Base-by-base conservation (phyloP, 306 rosid genomes). In the Acacia confusa region DNA sequence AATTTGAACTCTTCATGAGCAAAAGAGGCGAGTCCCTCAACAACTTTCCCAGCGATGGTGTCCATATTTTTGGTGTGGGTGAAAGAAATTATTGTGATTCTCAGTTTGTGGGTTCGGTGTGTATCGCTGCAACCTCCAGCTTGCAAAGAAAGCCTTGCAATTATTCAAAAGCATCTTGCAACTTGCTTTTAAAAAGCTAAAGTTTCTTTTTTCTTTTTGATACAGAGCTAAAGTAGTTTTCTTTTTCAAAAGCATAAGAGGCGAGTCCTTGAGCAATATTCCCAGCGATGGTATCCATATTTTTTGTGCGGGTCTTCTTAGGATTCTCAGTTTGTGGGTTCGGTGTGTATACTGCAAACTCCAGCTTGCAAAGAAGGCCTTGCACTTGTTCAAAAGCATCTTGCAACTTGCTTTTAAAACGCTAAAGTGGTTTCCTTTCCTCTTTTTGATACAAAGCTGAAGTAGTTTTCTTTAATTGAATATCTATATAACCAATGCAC, bases 241-340 rank as follows among this genome's bases (percentile, higher is more conserved):
- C 83, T 13, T 64, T 81, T 63, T 78, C 28, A 28, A 12, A 14
- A 13, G 74, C 70, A 0, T 50, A 24, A 41, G 85, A 60, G 19
- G 24, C 16, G 76, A 85, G 28, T 3, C 57, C 76, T 45, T 17
- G 16, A 47, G 80, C 17, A 72, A 87, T 57, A 1, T 47, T 25
- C 19, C 22, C 12, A 41, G 79, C 86, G 24, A 84, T 71, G 16
- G 55, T 16, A 41, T 79, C 88, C 88, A 85, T 85, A 70, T 77
- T 12, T 20, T 25, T 27, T 19, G 22, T 16, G 9, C 3, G 4
- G 8, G 8, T 2, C 28, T 2, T 55, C 12, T n/a, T 7, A 14
- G 14, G 4, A 7, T 9, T 55, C 24, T 28, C 5, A 28, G 69
- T 60, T 10, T 25, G 34, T 19, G 24, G 24, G 27, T 20, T 55